Base-by-base conservation (phyloP, 1,139 yeast genomes). In the Blastobotrys petasosporus region DNA sequence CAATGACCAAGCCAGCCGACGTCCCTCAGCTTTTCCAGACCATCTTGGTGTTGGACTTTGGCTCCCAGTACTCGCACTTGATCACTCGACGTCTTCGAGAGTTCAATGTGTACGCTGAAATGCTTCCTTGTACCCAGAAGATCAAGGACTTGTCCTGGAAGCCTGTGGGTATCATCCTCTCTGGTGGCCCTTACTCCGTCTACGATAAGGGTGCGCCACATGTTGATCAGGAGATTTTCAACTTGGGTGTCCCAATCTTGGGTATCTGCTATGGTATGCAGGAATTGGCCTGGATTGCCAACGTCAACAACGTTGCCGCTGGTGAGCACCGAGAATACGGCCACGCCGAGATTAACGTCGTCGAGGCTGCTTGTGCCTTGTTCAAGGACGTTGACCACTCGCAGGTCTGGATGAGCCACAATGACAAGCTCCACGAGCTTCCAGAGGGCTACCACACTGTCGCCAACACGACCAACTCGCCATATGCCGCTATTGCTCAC, bases 261-360 rank as follows among this genome's bases (percentile, higher is more conserved):
- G 99, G 99, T 62, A 94, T 92, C 67, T 92, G 99, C 73, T 92
- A 92, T 69, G 99, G 99, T 69, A 85, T 92, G 92, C 99, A 92
- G 75, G 98, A 94, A 71, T 74, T 92, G 59, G 98, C 98, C 46
- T 92, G 97, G 97, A 84, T 90, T 64, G 87, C 86, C 68, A 95
- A 96, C 65, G 37, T 32, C 17, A 85, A 85, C 65, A 92, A 94
- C 60, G 98, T 92, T 52, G 87, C 86, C 49, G 84, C 96, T 69
- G 96, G 97, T 66, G 95, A 87, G 60, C 90, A 92, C 77, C 83
- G 98, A 70, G 99, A 92, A 73, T 92, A 92, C 67, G 99, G 99
- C 51, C 96, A 95, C 45, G 96, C 98, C 52, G 80, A 86, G 51
- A 76, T 92, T 66, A 76, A 81, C 57, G 94, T 88, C 46, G 73